A percentile compares a stretch with the other conserved stretches of the same genome.
These are phyloP conservation scores for Daldinia caldariorum DNA, from an alignment of 495 filamentous ascomycete genomes.

Conservation along the genomic window DNA sequence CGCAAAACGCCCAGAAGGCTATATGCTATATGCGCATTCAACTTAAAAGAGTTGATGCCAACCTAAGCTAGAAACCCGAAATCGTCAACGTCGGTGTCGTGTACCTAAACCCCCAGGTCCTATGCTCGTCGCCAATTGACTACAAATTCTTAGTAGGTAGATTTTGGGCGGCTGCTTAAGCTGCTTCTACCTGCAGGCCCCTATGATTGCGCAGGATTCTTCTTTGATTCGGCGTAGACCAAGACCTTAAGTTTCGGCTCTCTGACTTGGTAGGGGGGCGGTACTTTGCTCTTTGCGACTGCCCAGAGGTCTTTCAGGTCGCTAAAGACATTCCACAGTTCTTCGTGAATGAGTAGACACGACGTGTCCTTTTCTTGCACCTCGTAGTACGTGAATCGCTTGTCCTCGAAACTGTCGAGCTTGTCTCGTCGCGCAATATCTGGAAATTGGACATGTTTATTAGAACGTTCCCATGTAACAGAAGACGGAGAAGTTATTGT, in stretches of 20 bases:
- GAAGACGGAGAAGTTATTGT: too few species aligned
- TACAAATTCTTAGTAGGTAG: too few species aligned
- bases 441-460: conserved; percentile 2
- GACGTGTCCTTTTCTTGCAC: conserved; percentile 7
- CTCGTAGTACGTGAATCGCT: conserved; percentile 9
- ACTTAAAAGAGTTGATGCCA: too few species aligned
- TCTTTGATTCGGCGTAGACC: conserved; percentile 1
- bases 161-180: too few species aligned
- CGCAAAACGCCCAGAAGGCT: too few species aligned
- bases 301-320: not conserved
- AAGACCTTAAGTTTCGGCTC: conserved; percentile 12
- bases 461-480: conserved; percentile 6
- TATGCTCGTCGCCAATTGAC: too few species aligned
- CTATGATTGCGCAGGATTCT: not conserved
- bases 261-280: not conserved
- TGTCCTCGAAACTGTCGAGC: conserved; percentile 11
- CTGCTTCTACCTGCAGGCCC: not conserved
- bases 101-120: too few species aligned
- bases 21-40: too few species aligned
- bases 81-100: too few species aligned
- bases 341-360: not conserved
- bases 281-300: not conserved
- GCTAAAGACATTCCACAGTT: not conserved
- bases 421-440: conserved; percentile 8
- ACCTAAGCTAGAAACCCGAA: too few species aligned